phyloP scores from a whole-genome alignment of 495 filamentous ascomycete genomes.

The Lasiosphaeria hispida region DNA sequence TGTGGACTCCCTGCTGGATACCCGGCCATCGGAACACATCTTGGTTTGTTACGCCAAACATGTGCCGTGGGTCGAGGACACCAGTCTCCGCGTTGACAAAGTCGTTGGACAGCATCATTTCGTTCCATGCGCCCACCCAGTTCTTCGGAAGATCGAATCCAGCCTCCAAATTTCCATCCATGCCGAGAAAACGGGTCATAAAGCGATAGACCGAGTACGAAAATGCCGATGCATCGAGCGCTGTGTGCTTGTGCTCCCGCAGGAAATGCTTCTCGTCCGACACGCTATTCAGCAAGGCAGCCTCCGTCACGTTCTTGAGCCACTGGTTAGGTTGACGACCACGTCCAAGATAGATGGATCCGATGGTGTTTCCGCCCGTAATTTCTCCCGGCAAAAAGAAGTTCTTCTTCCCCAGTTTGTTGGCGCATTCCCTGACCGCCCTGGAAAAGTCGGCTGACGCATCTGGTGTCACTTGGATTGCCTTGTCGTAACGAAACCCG shows the following conservation, averaged over 20 bases:
- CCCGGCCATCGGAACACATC: conserved; percentile 74
- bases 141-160: conserved; percentile 58
- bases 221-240: conserved; percentile 63
- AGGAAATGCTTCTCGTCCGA: conserved; percentile 51
- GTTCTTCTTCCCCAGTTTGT: conserved; percentile 56
- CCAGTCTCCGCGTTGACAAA: conserved; percentile 65
- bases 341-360: conserved; percentile 64
- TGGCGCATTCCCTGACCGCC: conserved; percentile 54
- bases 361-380: conserved; percentile 60
- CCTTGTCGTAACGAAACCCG: conserved; percentile 68
- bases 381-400: conserved; percentile 68
- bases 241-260: conserved; percentile 50
- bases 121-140: conserved; percentile 61
- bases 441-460: conserved; percentile 58
- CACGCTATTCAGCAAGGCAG: conserved; percentile 30
- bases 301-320: conserved; percentile 46
- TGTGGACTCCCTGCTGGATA: conserved; percentile 58
- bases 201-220: conserved; percentile 70
- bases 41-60: conserved; percentile 69
- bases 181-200: conserved; percentile 62
- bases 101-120: conserved; percentile 62
- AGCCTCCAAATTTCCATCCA: conserved; percentile 62
- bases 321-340: conserved; percentile 58
- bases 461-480: conserved; percentile 61
- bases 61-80: conserved; percentile 65